These are phyloP conservation scores for Stagonosporopsis tanaceti DNA, from an alignment of 2,329 filamentous ascomycete genomes.

Conservation along the genomic window DNA sequence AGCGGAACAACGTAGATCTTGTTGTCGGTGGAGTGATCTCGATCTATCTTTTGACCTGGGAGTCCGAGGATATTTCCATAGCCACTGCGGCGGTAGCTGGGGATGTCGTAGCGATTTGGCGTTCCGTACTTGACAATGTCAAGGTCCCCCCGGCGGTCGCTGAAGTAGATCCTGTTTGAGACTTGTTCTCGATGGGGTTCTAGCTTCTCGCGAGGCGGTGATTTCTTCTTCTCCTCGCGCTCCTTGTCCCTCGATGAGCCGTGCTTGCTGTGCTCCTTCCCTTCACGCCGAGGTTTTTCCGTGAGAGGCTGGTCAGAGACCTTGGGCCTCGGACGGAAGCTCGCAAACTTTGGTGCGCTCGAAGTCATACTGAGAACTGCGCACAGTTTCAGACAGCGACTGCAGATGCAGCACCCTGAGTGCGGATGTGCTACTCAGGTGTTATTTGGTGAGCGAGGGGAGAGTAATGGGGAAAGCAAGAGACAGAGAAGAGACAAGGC, in stretches of 20 bases:
- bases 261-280: slow-evolving; percentile 20
- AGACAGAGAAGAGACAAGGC: no score
- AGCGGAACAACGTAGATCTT: slow-evolving; percentile 47
- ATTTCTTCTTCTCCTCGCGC: slow-evolving; percentile 29
- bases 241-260: slow-evolving; percentile 19
- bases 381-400: background rate
- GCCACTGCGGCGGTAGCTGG: slow-evolving; percentile 73
- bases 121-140: slow-evolving; percentile 78
- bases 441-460: background rate
- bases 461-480: no score
- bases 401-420: background rate
- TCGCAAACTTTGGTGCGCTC: slow-evolving; percentile 74
- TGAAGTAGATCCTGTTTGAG: slow-evolving; percentile 31
- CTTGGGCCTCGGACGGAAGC: slow-evolving; percentile 68
- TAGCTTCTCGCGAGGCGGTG: slow-evolving; percentile 42
- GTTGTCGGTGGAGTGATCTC: slow-evolving; percentile 64
- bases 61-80: slow-evolving; percentile 76
- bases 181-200: background rate
- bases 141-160: slow-evolving; percentile 77
- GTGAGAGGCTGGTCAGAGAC: slow-evolving; percentile 12
- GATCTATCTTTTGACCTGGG: slow-evolving; percentile 70
- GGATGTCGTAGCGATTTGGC: slow-evolving; percentile 75
- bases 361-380: slow-evolving; percentile 28
- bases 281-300: slow-evolving; percentile 16
- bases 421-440: background rate